phyloP scores from a whole-genome alignment of 768 basidiomycete genomes.

The Agaricus sinodeliciosus region DNA sequence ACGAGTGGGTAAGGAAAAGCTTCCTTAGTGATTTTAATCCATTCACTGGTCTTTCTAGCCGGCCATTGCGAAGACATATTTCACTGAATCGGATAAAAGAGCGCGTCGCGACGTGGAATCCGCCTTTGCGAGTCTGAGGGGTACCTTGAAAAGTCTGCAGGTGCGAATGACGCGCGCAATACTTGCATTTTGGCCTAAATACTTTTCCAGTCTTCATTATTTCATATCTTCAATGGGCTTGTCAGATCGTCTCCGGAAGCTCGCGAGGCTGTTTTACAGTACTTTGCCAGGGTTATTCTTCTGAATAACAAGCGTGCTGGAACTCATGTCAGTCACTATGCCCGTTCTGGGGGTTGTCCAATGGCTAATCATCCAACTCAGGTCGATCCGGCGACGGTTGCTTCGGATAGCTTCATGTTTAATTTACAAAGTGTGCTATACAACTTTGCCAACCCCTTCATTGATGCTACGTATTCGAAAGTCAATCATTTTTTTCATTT shows the following conservation, averaged over 20 bases:
- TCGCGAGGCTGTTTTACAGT: constrained; percentile 76
- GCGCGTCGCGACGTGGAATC: constrained; percentile 71
- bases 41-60: constrained; percentile 43
- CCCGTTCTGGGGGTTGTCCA: not conserved
- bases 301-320: constrained; percentile 84
- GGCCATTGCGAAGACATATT: constrained; percentile 68
- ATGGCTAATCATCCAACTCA: constrained; percentile 19
- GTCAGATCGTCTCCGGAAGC: constrained; percentile 75
- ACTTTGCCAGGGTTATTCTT: constrained; percentile 67
- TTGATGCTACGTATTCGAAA: constrained; percentile 88
- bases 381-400: constrained; percentile 82
- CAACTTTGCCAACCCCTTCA: constrained; percentile 88
- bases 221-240: constrained; percentile 84
- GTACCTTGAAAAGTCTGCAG: constrained; percentile 80
- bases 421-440: constrained; percentile 82
- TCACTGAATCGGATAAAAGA: constrained; percentile 78
- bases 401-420: constrained; percentile 89
- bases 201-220: constrained; percentile 48
- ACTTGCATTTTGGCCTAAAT: not conserved
- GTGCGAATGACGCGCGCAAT: constrained; percentile 27
- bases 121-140: constrained; percentile 79
- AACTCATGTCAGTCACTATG: constrained; percentile 56
- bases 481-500: constrained; percentile 27
- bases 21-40: not conserved
- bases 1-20: constrained; percentile 70